phyloP scores from a whole-genome alignment of 345 rosid genomes.

The Euphorbia pulcherrima region DNA sequence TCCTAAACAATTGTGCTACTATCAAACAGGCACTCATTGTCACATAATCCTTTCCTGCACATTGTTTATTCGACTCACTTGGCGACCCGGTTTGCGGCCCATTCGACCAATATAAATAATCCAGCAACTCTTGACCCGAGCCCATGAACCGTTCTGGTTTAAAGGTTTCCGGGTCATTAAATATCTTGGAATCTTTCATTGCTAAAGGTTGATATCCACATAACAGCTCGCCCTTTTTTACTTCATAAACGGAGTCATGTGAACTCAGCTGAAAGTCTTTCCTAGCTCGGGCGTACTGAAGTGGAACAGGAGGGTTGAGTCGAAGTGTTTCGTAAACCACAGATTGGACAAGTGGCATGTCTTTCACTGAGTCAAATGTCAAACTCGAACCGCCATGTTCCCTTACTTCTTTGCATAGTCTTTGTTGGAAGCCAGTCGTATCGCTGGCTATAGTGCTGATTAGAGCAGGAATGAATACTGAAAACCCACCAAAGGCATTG shows the following conservation, averaged over 20 bases:
- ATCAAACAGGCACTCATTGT: constrained; percentile 47
- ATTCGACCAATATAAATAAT: constrained; percentile 73
- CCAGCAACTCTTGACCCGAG: constrained; percentile 41
- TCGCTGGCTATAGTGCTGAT: constrained; percentile 41
- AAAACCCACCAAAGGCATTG: constrained; percentile 85
- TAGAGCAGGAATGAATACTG: constrained; percentile 49
- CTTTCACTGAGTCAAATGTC: constrained; percentile 52
- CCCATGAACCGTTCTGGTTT: constrained; percentile 64
- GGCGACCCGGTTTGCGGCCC: constrained; percentile 84
- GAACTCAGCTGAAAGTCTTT: constrained; percentile 61
- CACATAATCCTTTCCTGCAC: constrained; percentile 71
- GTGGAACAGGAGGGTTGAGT: constrained; percentile 66
- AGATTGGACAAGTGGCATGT: constrained; percentile 67
- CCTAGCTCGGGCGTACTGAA: constrained; percentile 74
- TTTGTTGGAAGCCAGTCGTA: constrained; percentile 51
- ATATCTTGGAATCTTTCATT: constrained; percentile 62
- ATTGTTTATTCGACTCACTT: constrained; percentile 62
- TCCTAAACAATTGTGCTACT: constrained; percentile 52
- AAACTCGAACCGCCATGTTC: constrained; percentile 35
- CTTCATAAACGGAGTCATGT: constrained; percentile 54
- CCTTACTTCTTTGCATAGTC: constrained; percentile 48
- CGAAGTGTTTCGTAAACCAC: constrained; percentile 76
- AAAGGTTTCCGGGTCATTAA: constrained; percentile 64
- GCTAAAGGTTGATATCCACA: constrained; percentile 72
- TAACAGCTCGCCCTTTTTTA: constrained; percentile 74